phyloP scores from a whole-genome alignment of 202 grass and related monocot genomes.

The Zoysia matrella region DNA sequence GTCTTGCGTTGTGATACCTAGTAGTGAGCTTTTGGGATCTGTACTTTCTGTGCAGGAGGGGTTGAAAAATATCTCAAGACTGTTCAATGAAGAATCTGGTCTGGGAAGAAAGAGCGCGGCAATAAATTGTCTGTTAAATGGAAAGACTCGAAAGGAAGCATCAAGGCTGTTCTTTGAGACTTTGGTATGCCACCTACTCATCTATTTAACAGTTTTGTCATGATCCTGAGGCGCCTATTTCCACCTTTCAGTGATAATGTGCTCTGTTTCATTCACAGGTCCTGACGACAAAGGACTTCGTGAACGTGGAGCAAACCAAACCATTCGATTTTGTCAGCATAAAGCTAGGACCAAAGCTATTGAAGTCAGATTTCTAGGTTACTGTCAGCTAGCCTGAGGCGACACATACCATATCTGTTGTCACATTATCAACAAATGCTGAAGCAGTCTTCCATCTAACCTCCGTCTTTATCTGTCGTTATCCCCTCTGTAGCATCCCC shows the following conservation, averaged over 20 bases:
- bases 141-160: slow-evolving; percentile 93
- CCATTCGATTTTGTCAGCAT: slow-evolving; percentile 70
- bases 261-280: no score
- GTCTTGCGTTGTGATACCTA: neutral
- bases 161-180: slow-evolving; percentile 69
- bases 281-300: slow-evolving; percentile 79
- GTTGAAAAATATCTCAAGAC: slow-evolving; percentile 88
- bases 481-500: slow-evolving; percentile 42
- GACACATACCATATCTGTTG: slow-evolving; percentile 48
- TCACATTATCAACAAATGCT: slow-evolving; percentile 50
- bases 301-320: slow-evolving; percentile 74
- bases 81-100: neutral
- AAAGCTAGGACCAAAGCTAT: slow-evolving; percentile 86
- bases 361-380: slow-evolving; percentile 92
- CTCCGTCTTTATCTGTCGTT: slow-evolving; percentile 50
- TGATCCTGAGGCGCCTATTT: no score
- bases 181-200: slow-evolving; percentile 1
- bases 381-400: slow-evolving; percentile 20
- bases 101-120: slow-evolving; percentile 61
- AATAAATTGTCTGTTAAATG: slow-evolving; percentile 72
- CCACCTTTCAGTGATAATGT: no score
- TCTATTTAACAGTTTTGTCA: no score
- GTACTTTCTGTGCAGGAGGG: slow-evolving; percentile 56
- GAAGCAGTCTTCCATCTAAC: slow-evolving; percentile 29
- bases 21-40: neutral